Conservation (phyloP, 1,139 yeast species). For the Ogataea hybrid region DNA sequence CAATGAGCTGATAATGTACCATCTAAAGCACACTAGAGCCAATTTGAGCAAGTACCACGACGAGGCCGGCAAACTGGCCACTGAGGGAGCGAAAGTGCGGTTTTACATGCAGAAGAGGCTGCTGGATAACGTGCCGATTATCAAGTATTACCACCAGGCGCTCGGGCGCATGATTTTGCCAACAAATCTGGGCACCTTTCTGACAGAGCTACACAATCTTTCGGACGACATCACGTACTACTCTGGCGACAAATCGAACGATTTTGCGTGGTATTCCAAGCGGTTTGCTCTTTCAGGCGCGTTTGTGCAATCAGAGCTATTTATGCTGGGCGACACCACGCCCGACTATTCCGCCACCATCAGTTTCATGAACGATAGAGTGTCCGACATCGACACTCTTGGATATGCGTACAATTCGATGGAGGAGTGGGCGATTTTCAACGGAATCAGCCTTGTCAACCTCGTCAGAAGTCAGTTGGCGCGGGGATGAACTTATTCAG, state of each 20-base stretch:
- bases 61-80: constrained; percentile 29
- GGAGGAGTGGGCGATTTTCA: constrained; percentile 76
- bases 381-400: constrained; percentile 50
- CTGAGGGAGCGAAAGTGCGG: constrained; percentile 37
- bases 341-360: constrained; percentile 52
- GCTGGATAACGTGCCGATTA: constrained; percentile 56
- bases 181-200: constrained; percentile 44
- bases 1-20: constrained; percentile 63
- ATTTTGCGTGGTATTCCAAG: constrained; percentile 92
- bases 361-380: constrained; percentile 60
- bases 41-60: constrained; percentile 35
- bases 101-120: constrained; percentile 61
- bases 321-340: constrained; percentile 78
- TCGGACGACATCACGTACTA: constrained; percentile 81
- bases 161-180: constrained; percentile 57
- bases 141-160: constrained; percentile 45
- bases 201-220: constrained; percentile 69
- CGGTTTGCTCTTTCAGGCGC: constrained; percentile 67
- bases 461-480: constrained; percentile 67
- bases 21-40: constrained; percentile 57
- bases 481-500: constrained; percentile 45
- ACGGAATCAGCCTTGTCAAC: constrained; percentile 63
- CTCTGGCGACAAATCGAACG: constrained; percentile 81
- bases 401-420: constrained; percentile 62
- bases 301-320: constrained; percentile 72